Evolutionary conservation across 306 rosid genomes (phyloP), one percentile per base, ranked within the genome.

Genomic region (Quercus mongolica): DNA sequence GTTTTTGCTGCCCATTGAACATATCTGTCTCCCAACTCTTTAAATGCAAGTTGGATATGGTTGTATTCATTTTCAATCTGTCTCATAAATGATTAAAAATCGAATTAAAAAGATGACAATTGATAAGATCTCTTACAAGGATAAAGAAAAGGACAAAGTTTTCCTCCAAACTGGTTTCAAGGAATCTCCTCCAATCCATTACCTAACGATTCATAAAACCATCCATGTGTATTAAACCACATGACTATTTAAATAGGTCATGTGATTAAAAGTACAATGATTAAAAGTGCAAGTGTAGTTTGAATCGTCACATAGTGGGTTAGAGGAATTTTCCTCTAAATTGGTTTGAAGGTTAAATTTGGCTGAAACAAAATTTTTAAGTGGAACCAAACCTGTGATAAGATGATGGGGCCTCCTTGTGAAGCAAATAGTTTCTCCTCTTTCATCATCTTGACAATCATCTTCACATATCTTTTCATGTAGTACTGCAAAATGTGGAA

Each of bases 11-110:
- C 91, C 98, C 99, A 95, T 26, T 87, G 90, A 31, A 95, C 89
- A 73, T 95, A 95, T 20, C 38, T 81, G 18, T 23, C 75, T 69
- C 98, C 98, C 52, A 58, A 4, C 20, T 84, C 76, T 25, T 54
- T 82, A 62, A 89, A 95, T 15, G 98, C 97, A 72, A 19, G 90
- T 85, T 93, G 99, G 72, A 95, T 28, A 56, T 88, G 94, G 76
- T 89, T 90, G 83, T 96, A 96, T 83, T 96, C 99, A 5, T 96
- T 96, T 83, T 96, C 99, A 69, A 96, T 89, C 94, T 94, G 86
- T 58, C 71, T n/a, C 46, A 35, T 8, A 72, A 65, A n/a, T 35
- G 11, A 65, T 33, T 35, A 46, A 15, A n/a, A 46, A 51, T 26
- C 2, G 4, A 15, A 8, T 62, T 56, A 57, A 56, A 49, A 25